Evolutionary conservation across 2,329 filamentous ascomycete species (phyloP), one percentile per base, ranked within the genome.

Genomic region (Sarocladium brachiariae): DNA sequence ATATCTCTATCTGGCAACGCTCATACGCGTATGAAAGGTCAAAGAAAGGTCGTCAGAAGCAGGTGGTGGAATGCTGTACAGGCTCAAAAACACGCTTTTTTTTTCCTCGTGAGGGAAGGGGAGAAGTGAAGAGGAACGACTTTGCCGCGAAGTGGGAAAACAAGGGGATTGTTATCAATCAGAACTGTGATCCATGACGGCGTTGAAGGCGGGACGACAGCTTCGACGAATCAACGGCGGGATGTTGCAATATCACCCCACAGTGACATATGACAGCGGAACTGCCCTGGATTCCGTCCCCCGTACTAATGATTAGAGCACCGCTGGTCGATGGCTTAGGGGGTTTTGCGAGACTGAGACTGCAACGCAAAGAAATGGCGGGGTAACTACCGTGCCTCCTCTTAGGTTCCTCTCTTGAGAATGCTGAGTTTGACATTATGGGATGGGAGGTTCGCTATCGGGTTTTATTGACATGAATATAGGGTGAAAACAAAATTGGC

Each of bases 361-460:
- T n/a, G n/a, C n/a, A n/a, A n/a, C n/a, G 43, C 4, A 19, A 30
- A 3, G 9, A 14, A 33, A 47, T 31, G 43, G 43, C 43, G 43
- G 43, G 43, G 43, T 47, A 47, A 25, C 43, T 4, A 24, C 43
- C 25, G 33, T 24, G 16, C n/a, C n/a, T 21, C 5, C 11, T n/a
- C n/a, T n/a, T n/a, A n/a, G n/a, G n/a, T n/a, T n/a, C n/a, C n/a
- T n/a, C n/a, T n/a, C 13, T 16, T 45, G 10, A 16, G 4, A 16
- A 47, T 47, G 43, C 43, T 25, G 43, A 47, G 43, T 47, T 47
- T 31, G 25, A 25, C n/a, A n/a, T n/a, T n/a, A n/a, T n/a, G n/a
- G n/a, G n/a, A n/a, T n/a, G n/a, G n/a, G n/a, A n/a, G n/a, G n/a
- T n/a, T n/a, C n/a, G n/a, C n/a, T n/a, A n/a, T n/a, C n/a, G n/a